Conservation (phyloP, 768 basidiomycete species). For the Boletus rubropictus region DNA sequence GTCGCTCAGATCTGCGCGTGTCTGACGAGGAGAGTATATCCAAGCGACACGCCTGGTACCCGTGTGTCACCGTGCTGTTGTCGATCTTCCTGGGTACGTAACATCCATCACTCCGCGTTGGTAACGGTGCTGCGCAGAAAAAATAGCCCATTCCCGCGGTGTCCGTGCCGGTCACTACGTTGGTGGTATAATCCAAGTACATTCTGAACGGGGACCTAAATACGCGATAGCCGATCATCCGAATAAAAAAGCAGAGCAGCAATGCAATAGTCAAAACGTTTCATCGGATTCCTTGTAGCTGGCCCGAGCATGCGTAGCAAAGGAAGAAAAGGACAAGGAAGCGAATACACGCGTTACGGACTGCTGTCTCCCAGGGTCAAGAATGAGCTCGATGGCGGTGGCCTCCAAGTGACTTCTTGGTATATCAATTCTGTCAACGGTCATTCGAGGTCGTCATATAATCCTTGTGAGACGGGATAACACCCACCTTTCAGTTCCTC, state of each 20-base stretch:
- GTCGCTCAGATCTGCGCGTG: neutral
- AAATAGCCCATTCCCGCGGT: neutral
- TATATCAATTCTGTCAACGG: constrained; percentile 40
- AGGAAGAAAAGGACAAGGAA: neutral
- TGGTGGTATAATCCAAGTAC: constrained; percentile 7
- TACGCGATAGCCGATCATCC: neutral
- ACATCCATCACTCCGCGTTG: too few relatives aligned
- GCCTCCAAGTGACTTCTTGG: constrained; percentile 38
- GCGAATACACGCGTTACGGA: constrained; percentile 1
- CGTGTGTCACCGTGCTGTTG: too few relatives aligned
- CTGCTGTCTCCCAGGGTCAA: constrained; percentile 12
- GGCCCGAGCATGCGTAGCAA: neutral
- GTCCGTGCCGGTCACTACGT: neutral
- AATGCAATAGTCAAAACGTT: neutral
- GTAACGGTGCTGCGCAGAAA: too few relatives aligned
- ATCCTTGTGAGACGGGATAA: too few relatives aligned
- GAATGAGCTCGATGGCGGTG: constrained; percentile 14
- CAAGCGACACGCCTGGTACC: too few relatives aligned
- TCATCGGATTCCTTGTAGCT: neutral
- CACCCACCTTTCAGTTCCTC: constrained; percentile 62
- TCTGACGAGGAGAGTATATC: too few relatives aligned
- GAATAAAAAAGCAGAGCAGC: neutral
- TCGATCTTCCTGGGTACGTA: too few relatives aligned
- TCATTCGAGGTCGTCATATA: neutral
- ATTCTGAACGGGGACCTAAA: neutral